These are phyloP conservation scores for Micractinium sp. DNA, from an alignment of 139 green algal species.

Conservation along the genomic window DNA sequence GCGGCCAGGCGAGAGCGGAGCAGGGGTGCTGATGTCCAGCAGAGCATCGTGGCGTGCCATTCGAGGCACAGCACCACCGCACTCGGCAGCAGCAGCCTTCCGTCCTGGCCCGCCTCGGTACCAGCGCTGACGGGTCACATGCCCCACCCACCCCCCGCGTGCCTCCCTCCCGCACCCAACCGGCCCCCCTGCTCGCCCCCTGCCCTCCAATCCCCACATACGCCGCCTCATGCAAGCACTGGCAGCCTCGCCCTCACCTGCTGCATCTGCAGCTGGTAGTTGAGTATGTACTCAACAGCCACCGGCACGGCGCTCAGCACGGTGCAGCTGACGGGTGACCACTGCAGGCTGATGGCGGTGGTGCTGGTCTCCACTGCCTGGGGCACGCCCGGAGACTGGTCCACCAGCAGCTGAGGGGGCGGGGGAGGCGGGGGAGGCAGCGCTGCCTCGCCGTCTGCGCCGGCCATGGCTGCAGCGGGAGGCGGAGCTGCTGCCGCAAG, in stretches of 20 bases:
- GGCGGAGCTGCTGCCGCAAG: background rate
- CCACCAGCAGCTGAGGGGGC: slow-evolving; percentile 34
- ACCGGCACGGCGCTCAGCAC: slow-evolving; percentile 5
- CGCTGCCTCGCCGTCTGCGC: background rate
- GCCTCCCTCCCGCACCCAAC: background rate
- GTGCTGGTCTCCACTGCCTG: slow-evolving; percentile 7
- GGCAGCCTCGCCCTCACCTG: slow-evolving; percentile 21
- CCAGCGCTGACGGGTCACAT: too few relatives aligned
- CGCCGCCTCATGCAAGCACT: background rate
- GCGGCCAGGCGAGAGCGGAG: too few relatives aligned
- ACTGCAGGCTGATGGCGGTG: slow-evolving; percentile 34
- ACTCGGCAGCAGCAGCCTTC: too few relatives aligned
- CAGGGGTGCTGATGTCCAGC: too few relatives aligned
- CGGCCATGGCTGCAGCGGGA: background rate
- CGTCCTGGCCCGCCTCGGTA: too few relatives aligned
- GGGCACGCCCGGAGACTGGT: slow-evolving; percentile 13
- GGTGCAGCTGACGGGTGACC: slow-evolving; percentile 28
- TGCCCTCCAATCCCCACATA: background rate
- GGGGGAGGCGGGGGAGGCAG: background rate
- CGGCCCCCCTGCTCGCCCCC: too few relatives aligned
- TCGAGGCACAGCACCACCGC: too few relatives aligned
- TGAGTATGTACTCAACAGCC: slow-evolving; percentile 30
- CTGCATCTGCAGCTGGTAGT: slow-evolving; percentile 51
- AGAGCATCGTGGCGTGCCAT: too few relatives aligned
- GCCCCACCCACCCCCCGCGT: too few relatives aligned